Evolutionary conservation across 2,329 filamentous ascomycete species (phyloP), one percentile per base, ranked within the genome.

Genomic region (Sporothrix pseudoabietina): DNA sequence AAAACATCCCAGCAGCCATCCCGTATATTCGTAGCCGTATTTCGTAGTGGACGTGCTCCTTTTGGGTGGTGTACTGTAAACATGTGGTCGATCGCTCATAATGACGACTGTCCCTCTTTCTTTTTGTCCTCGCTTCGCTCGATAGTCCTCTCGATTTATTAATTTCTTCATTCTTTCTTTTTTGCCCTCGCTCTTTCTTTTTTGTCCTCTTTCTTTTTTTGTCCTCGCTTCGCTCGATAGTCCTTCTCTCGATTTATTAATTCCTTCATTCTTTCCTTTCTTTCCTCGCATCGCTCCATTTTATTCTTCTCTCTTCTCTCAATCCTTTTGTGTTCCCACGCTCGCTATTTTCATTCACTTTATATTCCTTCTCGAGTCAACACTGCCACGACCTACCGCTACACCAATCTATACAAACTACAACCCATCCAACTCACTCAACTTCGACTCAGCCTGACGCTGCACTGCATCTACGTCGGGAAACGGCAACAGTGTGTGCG

Each of bases 31-130:
- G 54, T 61, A 39, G 10, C n/a, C 35, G 59, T 65, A 44, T n/a
- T 59, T 59, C 30, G 59, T 65, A 22, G 59, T 6, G 10, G 59
- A n/a, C 59, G 35, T 65, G 35, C 59, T 65, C 59, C 44, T 10
- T 39, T 32, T 16, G 5, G 19, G 55, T 44, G 35, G n/a, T 5
- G 1, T 49, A 35, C 35, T 69, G 44, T 22, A n/a, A 49, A n/a
- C 65, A 69, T 5, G 6, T 16, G 5, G 47, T n/a, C 44, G 44
- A 66, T 66, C 61, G 22, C 6, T 59, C 55, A 66, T 16, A 66
- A 44, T 47, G 61, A 30, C 39, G 61, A 47, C 32, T 63, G 59
- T 63, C 59, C 59, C 32, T 22, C 52, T 55, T 8, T 35, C 10
- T 22, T 39, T 61, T 8, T 61, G 30, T 26, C 19, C 35, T 65